Evolutionary conservation across 371 early-diverging fungal species (phyloP), one percentile per base, ranked within the genome.

Genomic region (Mortierella sp.): DNA sequence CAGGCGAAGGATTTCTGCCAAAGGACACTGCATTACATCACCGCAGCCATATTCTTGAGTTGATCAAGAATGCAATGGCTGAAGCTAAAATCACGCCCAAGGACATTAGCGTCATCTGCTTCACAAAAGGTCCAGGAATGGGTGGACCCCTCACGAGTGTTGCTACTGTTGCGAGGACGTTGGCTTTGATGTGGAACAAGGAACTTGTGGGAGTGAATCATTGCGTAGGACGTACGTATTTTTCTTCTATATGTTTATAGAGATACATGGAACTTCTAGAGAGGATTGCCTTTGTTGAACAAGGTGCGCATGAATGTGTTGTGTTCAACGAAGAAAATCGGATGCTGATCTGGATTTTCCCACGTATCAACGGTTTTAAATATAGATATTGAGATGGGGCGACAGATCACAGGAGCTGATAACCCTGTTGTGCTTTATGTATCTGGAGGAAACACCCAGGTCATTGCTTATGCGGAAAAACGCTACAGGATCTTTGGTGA

Each of bases 381-480:
- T 10, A 41, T 84, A 89, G 95, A 99, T 86, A 99, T 99, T 72
- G 99, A 99, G 86, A 99, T 99, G 99, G 99, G 99, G 11, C 90
- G 99, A 65, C 94, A 97, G 82, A 95, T 99, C 48, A 99, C 99
- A 4, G 94, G 94, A 36, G 99, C 99, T 0, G 72, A 90, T 4
- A 97, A 99, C 81, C 99, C 99, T 0, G 96, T 99, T 8, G 96
- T 99, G 19, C 88, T 99, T 9, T 99, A 99, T 85, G 99, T 98
- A 10, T 96, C 96, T 81, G 99, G 99, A n/a, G 99, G 99, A 45
- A 99, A 99, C 84, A 99, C 99, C 0, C 99, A 99, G 86, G 97
- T 99, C 13, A 99, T 99, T 83, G 98, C 99, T 4, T 99, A 99
- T 83, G 92, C 97, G 22, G 94, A 97, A 66, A 88, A 95, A 58